phyloP scores from a whole-genome alignment of 148 eudicot species.

The Agrostemma githago region DNA sequence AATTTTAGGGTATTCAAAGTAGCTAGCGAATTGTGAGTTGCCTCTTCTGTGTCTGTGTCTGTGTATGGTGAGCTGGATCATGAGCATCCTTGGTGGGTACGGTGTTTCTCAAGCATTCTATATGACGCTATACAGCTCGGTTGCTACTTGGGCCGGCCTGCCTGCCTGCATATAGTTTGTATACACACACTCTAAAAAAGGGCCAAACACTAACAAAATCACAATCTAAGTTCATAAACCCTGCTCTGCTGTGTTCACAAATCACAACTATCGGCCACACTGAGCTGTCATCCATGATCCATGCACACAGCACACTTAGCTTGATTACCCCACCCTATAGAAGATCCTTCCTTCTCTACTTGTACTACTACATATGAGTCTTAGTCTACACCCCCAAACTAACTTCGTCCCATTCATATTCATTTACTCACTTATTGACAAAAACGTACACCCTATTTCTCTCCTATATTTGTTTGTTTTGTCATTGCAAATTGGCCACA shows the following conservation, averaged over 20 bases:
- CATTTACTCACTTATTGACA: background rate
- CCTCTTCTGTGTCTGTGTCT: too few species aligned
- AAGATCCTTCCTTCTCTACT: background rate
- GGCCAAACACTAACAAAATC: background rate
- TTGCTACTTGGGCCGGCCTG: too few species aligned
- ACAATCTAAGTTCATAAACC: background rate
- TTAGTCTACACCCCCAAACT: background rate
- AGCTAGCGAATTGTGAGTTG: too few species aligned
- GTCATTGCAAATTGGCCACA: background rate
- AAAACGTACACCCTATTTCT: background rate
- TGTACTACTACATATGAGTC: background rate
- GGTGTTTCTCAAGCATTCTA: too few species aligned
- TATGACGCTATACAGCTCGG: too few species aligned
- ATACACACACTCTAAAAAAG: too few species aligned
- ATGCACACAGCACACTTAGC: too few species aligned
- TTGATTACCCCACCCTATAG: background rate
- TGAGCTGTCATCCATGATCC: constrained; percentile 18
- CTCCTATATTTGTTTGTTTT: background rate
- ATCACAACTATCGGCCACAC: background rate
- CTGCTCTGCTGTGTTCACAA: background rate
- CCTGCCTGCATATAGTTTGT: too few species aligned
- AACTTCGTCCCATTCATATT: background rate
- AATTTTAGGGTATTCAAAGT: too few species aligned
- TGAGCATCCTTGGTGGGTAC: too few species aligned
- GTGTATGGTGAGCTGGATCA: too few species aligned